Conservation (phyloP, 2,329 filamentous ascomycete genomes). For the Penicillium sp. region DNA sequence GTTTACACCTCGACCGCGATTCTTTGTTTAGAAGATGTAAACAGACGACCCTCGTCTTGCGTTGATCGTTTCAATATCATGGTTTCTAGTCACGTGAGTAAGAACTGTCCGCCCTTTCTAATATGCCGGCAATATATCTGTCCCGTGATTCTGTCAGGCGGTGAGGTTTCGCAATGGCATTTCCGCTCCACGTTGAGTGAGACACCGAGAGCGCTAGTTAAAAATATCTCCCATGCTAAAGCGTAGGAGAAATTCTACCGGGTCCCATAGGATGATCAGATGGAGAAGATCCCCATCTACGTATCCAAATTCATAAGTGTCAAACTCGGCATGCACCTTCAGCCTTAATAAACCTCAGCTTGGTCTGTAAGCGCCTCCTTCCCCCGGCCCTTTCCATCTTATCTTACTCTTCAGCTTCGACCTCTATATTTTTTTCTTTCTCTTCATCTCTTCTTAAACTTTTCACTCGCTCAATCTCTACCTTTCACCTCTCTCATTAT, state of each 20-base stretch:
- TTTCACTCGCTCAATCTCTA: slow-evolving; percentile 8
- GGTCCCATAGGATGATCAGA: slow-evolving; percentile 10
- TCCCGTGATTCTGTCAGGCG: background rate
- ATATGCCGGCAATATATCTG: background rate
- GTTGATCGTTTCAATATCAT: slow-evolving; percentile 5
- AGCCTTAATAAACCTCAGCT: slow-evolving; percentile 22
- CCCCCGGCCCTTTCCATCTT: slow-evolving; percentile 18
- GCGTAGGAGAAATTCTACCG: background rate
- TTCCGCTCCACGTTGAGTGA: slow-evolving; percentile 12
- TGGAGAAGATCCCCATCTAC: slow-evolving; percentile 9
- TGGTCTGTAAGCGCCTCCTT: slow-evolving; percentile 16
- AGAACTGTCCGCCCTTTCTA: slow-evolving; percentile 1
- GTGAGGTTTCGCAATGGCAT: background rate
- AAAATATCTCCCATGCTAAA: slow-evolving; percentile 17
- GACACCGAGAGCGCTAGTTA: slow-evolving; percentile 20
- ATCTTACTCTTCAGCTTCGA: slow-evolving; percentile 15
- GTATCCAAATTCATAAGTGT: slow-evolving; percentile 6
- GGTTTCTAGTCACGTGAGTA: slow-evolving; percentile 7
- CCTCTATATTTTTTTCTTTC: slow-evolving; percentile 6
- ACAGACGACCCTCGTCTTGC: background rate
- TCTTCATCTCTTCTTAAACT: slow-evolving; percentile 2
- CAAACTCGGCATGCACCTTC: slow-evolving; percentile 14
- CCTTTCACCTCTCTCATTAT: background rate
- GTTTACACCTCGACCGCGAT: background rate
- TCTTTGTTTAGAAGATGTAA: background rate